phyloP scores from a whole-genome alignment of 2,329 filamentous ascomycete genomes.

The Falciphora oryzae region DNA sequence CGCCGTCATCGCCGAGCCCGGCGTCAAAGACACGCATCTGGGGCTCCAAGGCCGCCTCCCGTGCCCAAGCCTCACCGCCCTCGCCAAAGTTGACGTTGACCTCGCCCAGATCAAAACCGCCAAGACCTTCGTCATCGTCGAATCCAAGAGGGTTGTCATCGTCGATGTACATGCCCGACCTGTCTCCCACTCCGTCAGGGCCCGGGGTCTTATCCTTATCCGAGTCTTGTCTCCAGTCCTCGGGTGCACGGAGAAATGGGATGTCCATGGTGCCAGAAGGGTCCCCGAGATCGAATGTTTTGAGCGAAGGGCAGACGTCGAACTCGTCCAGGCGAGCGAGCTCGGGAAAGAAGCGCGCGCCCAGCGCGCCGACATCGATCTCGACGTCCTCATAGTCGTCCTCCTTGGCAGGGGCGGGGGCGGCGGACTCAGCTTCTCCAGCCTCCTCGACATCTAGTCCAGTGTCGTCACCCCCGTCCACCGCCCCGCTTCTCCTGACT shows the following conservation, averaged over 20 bases:
- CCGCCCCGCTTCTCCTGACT: conserved; percentile 27
- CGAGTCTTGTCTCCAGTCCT: conserved; percentile 73
- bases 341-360: conserved; percentile 79
- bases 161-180: conserved; percentile 77
- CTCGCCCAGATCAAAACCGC: conserved; percentile 62
- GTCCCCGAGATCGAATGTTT: conserved; percentile 87
- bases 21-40: conserved; percentile 75
- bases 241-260: conserved; percentile 82
- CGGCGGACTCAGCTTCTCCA: conserved; percentile 29
- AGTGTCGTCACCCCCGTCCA: conserved; percentile 31
- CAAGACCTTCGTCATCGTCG: conserved; percentile 71
- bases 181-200: conserved; percentile 49
- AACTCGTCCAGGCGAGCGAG: conserved; percentile 71
- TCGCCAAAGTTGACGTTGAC: conserved; percentile 83
- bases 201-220: conserved; percentile 55
- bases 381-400: conserved; percentile 56
- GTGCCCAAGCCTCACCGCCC: conserved; percentile 92
- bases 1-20: conserved; percentile 49
- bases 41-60: conserved; percentile 78
- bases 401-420: conserved; percentile 18
- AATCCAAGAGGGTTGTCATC: conserved; percentile 81
- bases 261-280: conserved; percentile 81
- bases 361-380: conserved; percentile 72
- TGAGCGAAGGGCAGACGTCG: conserved; percentile 91
- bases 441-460: neutral